Base-by-base conservation (phyloP, 2,329 filamentous ascomycete species). In the Onygenales sp. region DNA sequence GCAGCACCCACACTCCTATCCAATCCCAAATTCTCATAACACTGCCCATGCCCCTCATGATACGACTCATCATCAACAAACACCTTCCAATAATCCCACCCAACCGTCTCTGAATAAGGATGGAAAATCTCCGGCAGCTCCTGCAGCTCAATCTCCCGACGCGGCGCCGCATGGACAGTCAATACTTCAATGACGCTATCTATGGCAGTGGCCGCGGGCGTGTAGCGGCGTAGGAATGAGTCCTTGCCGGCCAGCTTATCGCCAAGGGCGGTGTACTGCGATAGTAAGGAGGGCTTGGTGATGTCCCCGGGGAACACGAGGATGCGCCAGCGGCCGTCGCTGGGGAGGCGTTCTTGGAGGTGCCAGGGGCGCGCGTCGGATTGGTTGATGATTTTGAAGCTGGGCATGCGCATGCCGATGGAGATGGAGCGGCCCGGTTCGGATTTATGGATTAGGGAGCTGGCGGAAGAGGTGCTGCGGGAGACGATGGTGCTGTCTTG, bases 251-350 rank as follows among this genome's bases (percentile, higher is more conserved):
- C 65, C 3, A 82, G 69, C 49, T 61, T 65, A 1, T 67, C 62
- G 46, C 80, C 81, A 31, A 85, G 73, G 0, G 49, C 59, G 31
- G 76, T 63, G 3, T 82, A 67, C 3, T 74, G 70, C 0, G 64
- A 58, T 53, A 73, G 73, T 54, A 81, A 78, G 1, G 55, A 51
- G 0, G 67, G 10, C 0, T 70, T 58, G 2, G 70, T 66, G 2
- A 87, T 67, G 57, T 84, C 71, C 1, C 84, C 84, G 0, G 81
- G 75, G 58, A 88, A 86, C 1, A 87, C 67, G 14, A 72, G 54
- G 32, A 73, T 43, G 4, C 68, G 59, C 65, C 68, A 74, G 31
- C 63, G 62, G 2, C 71, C 71, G 34, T 70, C 68, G 50, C 63
- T 67, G 33, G 62, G 62, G 13, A 74, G 59, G 6, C 67, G 57